phyloP scores from a whole-genome alignment of 495 filamentous ascomycete species.

The Glonium stellatum region DNA sequence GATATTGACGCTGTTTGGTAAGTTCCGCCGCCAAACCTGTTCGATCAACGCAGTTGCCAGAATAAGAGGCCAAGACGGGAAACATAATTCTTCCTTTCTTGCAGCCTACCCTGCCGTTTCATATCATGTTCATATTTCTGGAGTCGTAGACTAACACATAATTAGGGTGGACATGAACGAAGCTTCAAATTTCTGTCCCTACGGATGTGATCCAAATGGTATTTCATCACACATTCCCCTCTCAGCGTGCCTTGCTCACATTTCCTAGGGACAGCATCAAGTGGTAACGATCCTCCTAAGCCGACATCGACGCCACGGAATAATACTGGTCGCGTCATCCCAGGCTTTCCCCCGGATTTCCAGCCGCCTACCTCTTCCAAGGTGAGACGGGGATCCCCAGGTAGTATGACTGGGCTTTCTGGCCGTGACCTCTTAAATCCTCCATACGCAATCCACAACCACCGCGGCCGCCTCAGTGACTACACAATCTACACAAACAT shows the following conservation, averaged over 20 bases:
- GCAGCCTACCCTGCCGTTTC: no score
- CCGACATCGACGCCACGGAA: constrained; percentile 36
- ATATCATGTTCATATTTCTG: no score
- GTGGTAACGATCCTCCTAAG: constrained; percentile 5
- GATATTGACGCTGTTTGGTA: constrained; percentile 55
- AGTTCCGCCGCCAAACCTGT: neutral
- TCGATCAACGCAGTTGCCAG: no score
- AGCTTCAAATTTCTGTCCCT: constrained; percentile 41
- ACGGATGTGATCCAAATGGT: no score
- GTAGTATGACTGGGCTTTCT: constrained; percentile 52
- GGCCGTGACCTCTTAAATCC: constrained; percentile 67
- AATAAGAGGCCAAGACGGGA: no score
- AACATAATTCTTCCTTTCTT: no score
- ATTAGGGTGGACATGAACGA: constrained; percentile 46
- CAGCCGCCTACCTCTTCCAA: constrained; percentile 60
- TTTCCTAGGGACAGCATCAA: constrained; percentile 13
- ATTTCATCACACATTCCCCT: no score
- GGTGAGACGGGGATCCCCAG: constrained; percentile 50
- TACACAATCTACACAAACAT: constrained; percentile 68
- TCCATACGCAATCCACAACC: constrained; percentile 72
- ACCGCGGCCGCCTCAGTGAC: constrained; percentile 21
- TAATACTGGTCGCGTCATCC: constrained; percentile 51
- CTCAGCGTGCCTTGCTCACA: constrained; percentile 47
- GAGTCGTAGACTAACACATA: constrained; percentile 20
- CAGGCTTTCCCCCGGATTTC: constrained; percentile 66